Percentiles rank a stretch among this genome's conserved stretches.
These are phyloP conservation scores for Taxillus chinensis DNA, from an alignment of 164 flowering plant species.

Conservation along the genomic window DNA sequence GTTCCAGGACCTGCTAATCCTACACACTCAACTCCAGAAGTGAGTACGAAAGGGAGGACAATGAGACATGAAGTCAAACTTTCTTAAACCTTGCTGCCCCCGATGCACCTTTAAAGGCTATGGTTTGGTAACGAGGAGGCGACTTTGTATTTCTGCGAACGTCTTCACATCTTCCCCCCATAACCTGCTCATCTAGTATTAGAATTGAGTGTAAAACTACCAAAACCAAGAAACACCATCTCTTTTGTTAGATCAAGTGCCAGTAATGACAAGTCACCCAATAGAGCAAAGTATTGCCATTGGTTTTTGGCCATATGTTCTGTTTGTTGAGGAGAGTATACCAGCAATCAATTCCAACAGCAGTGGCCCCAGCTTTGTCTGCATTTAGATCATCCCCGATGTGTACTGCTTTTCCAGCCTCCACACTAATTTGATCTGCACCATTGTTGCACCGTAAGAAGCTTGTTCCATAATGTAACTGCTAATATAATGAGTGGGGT, in stretches of 20 bases:
- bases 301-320: background rate
- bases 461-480: background rate
- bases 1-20: too few species aligned
- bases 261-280: background rate
- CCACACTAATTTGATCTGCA: conserved; percentile 53
- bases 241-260: background rate
- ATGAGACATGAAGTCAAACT: too few species aligned
- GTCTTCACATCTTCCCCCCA: conserved; percentile 71
- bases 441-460: too few species aligned
- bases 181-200: conserved; percentile 43
- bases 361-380: conserved; percentile 81
- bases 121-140: conserved; percentile 23
- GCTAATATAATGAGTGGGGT: too few species aligned
- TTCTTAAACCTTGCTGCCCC: too few species aligned
- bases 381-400: conserved; percentile 80
- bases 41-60: too few species aligned
- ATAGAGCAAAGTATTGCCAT: background rate
- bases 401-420: conserved; percentile 61
- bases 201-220: background rate
- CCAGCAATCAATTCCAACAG: conserved; percentile 86
- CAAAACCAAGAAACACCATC: background rate
- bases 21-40: too few species aligned
- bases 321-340: conserved; percentile 15
- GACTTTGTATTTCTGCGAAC: conserved; percentile 33
- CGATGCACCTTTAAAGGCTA: background rate